Evolutionary conservation across 768 basidiomycete species (phyloP).

Genomic region (Tylopilus balloui): DNA sequence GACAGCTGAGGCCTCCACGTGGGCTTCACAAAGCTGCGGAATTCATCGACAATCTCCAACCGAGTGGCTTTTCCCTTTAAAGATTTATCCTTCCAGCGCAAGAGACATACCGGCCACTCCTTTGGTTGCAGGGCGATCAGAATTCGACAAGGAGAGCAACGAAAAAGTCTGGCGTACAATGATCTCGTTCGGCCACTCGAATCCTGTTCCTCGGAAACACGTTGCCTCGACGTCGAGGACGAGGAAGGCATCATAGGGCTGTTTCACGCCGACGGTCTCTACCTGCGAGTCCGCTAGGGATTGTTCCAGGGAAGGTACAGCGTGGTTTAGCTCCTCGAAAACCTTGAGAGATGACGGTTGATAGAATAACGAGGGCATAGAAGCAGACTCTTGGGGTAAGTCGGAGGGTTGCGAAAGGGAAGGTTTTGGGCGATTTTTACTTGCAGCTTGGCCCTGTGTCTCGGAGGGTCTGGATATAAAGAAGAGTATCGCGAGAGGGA

Average conservation of each 20-base stretch:
- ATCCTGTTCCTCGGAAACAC: constrained; percentile 58
- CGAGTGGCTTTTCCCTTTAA: constrained; percentile 45
- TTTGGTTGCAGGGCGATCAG: constrained; percentile 29
- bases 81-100: constrained; percentile 72
- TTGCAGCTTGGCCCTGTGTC: not conserved
- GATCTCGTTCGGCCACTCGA: constrained; percentile 92
- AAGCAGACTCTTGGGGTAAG: not conserved
- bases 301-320: not conserved
- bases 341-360: constrained; percentile 7
- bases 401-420: not conserved
- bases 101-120: constrained; percentile 92
- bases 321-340: constrained; percentile 6
- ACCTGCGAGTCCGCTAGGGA: constrained; percentile 2
- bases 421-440: not conserved
- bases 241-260: constrained; percentile 72
- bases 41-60: constrained; percentile 74
- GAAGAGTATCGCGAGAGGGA: constrained; percentile 9
- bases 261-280: constrained; percentile 28
- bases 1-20: constrained; percentile 81
- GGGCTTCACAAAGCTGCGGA: constrained; percentile 83
- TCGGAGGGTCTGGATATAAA: constrained; percentile 3
- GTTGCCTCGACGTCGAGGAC: constrained; percentile 91
- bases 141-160: constrained; percentile 2
- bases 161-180: constrained; percentile 55
- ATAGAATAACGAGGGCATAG: constrained; percentile 21